Percentiles rank a stretch among this genome's conserved stretches.
Conservation (phyloP, 352 stramenopile species). For the Globisporangium parvum region DNA sequence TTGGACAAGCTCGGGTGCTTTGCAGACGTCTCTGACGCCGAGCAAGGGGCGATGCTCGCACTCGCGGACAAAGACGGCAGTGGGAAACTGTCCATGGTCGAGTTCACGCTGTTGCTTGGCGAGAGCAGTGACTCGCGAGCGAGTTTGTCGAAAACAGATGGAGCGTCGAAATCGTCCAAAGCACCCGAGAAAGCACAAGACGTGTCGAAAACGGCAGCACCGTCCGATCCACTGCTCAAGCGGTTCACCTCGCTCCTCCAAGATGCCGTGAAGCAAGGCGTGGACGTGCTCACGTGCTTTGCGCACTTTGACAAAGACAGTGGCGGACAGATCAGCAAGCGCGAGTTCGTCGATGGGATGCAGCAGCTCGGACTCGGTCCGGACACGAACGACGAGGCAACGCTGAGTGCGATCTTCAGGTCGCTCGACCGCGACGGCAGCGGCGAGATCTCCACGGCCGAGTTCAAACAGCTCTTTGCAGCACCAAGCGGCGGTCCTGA, state of each 20-base stretch:
- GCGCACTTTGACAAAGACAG: constrained; percentile 82
- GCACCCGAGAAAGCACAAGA: background rate
- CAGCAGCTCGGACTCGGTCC: constrained; percentile 36
- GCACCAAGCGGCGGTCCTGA: background rate
- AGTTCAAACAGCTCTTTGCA: constrained; percentile 58
- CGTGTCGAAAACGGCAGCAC: background rate
- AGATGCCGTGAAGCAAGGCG: constrained; percentile 33
- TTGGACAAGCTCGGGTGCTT: constrained; percentile 47
- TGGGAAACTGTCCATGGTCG: constrained; percentile 45
- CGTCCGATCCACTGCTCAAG: constrained; percentile 17
- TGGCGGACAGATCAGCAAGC: constrained; percentile 47
- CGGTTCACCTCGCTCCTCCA: constrained; percentile 40
- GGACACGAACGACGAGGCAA: constrained; percentile 7
- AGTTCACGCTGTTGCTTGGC: constrained; percentile 46
- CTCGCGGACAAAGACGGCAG: constrained; percentile 45
- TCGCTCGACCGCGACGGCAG: constrained; percentile 59
- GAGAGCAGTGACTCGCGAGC: background rate
- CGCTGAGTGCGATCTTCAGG: constrained; percentile 37
- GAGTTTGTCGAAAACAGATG: too few relatives aligned
- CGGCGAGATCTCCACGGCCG: constrained; percentile 47
- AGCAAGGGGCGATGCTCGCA: constrained; percentile 40
- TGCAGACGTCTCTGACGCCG: constrained; percentile 26
- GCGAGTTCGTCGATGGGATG: constrained; percentile 58
- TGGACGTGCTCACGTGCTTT: constrained; percentile 61
- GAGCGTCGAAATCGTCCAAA: background rate